Conservation (phyloP, 768 basidiomycete genomes). For the Trametes gibbosa region DNA sequence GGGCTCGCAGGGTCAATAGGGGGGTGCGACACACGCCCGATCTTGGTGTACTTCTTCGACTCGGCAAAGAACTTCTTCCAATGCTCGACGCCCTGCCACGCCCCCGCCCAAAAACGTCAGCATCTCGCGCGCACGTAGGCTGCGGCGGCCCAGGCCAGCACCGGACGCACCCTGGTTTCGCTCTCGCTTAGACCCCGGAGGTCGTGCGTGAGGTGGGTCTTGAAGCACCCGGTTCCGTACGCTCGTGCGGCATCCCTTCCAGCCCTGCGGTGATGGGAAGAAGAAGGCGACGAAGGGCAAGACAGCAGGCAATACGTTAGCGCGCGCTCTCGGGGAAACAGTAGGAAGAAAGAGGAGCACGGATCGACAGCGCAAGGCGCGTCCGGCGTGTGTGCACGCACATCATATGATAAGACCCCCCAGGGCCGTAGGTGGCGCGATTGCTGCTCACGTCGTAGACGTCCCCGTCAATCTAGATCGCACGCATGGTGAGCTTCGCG, state of each 20-base stretch:
- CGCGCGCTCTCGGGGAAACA: too few species aligned
- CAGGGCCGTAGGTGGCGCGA: conserved; percentile 77
- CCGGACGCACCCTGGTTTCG: conserved; percentile 61
- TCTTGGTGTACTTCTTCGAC: conserved; percentile 74
- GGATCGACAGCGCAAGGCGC: not conserved
- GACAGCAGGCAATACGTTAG: not conserved
- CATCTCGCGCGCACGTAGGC: not conserved
- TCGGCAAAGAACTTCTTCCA: conserved; percentile 91
- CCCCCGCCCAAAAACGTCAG: not conserved
- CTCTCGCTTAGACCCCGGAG: conserved; percentile 71
- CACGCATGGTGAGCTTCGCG: conserved; percentile 18
- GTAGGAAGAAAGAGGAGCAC: not conserved
- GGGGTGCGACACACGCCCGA: conserved; percentile 72
- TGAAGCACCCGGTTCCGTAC: conserved; percentile 93
- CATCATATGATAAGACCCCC: conserved; percentile 80
- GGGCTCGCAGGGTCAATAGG: conserved; percentile 76
- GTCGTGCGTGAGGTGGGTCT: conserved; percentile 88
- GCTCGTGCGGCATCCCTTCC: conserved; percentile 89
- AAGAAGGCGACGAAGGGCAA: conserved; percentile 7
- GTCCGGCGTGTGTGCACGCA: conserved; percentile 32
- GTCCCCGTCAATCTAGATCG: conserved; percentile 76
- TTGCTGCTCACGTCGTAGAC: conserved; percentile 90
- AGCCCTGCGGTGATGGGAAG: conserved; percentile 43
- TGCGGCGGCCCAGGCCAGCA: not conserved
- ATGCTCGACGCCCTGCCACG: conserved; percentile 63